phyloP scores from a whole-genome alignment of 768 basidiomycete species.

The Fomitopsis pulvina region DNA sequence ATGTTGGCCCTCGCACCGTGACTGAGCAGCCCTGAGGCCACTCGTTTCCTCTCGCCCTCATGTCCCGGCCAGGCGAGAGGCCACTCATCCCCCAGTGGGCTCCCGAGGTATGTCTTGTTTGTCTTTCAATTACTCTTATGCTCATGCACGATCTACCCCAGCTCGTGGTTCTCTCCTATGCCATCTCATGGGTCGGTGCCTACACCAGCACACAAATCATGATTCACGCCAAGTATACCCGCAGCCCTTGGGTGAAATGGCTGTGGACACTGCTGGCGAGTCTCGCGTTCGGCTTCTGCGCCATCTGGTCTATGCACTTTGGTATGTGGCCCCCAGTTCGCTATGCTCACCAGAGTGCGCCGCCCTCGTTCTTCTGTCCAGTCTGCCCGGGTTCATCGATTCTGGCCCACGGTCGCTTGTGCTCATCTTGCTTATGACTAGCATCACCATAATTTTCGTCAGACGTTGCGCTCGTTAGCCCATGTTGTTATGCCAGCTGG shows the following conservation, averaged over 20 bases:
- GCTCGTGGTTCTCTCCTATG: slow-evolving; percentile 22
- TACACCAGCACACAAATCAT: slow-evolving; percentile 25
- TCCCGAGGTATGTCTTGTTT: slow-evolving; percentile 15
- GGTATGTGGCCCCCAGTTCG: slow-evolving; percentile 11
- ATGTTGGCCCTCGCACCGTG: too few relatives aligned
- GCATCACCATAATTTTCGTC: too few relatives aligned
- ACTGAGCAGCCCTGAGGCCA: neutral
- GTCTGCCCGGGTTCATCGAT: neutral
- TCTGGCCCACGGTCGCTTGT: neutral
- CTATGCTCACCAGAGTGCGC: too few relatives aligned
- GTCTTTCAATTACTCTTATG: neutral
- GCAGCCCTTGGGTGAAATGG: slow-evolving; percentile 13
- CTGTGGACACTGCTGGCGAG: slow-evolving; percentile 22
- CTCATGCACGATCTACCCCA: slow-evolving; percentile 5
- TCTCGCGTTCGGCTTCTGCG: slow-evolving; percentile 23
- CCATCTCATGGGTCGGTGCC: slow-evolving; percentile 24
- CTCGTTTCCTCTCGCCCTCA: neutral
- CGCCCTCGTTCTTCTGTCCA: neutral
- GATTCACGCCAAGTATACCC: slow-evolving; percentile 24
- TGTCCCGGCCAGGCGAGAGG: slow-evolving; percentile 9
- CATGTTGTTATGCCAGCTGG: too few relatives aligned
- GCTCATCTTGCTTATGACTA: too few relatives aligned
- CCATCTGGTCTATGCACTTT: slow-evolving; percentile 27
- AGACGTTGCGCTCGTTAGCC: too few relatives aligned
- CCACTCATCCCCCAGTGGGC: slow-evolving; percentile 20